Conservation (phyloP, 371 early-diverging fungal species). For the Mortierella polycephala region DNA sequence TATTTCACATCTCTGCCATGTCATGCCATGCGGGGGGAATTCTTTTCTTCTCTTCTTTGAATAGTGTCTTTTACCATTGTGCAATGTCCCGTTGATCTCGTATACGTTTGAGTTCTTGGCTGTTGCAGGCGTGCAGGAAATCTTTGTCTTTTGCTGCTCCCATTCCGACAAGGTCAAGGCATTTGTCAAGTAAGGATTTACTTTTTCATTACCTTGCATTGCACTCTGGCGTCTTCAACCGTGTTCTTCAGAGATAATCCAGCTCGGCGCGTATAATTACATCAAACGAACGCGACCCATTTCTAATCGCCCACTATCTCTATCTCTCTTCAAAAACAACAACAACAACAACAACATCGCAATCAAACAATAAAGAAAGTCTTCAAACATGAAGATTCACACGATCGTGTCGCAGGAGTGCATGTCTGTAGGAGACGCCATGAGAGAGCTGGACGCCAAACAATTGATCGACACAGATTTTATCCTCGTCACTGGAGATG, state of each 20-base stretch:
- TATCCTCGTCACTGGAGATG: slow-evolving; percentile 91
- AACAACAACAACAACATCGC: too few species aligned
- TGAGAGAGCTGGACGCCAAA: slow-evolving; percentile 90
- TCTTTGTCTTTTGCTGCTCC: slow-evolving; percentile 86
- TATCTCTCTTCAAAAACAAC: too few species aligned
- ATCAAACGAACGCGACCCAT: not conserved
- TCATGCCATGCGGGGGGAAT: too few species aligned
- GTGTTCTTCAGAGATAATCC: too few species aligned
- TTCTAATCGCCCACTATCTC: not conserved
- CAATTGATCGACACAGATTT: slow-evolving; percentile 88
- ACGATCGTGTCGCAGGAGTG: slow-evolving; percentile 82
- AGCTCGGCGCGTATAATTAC: too few species aligned
- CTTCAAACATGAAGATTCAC: slow-evolving; percentile 75
- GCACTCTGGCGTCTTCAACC: not conserved
- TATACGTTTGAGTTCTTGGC: slow-evolving; percentile 94
- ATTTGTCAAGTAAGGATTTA: slow-evolving; percentile 77
- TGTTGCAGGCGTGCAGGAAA: slow-evolving; percentile 84
- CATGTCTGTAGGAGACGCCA: slow-evolving; percentile 92
- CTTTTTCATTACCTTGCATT: not conserved
- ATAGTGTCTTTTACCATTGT: slow-evolving; percentile 92
- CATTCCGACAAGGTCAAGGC: slow-evolving; percentile 85
- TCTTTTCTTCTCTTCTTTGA: slow-evolving; percentile 1
- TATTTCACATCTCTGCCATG: too few species aligned
- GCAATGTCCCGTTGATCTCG: slow-evolving; percentile 95
- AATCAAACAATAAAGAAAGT: slow-evolving; percentile 35